phyloP scores from a whole-genome alignment of 192 early-diverging fungal genomes.

The Piromyces finnis region DNA sequence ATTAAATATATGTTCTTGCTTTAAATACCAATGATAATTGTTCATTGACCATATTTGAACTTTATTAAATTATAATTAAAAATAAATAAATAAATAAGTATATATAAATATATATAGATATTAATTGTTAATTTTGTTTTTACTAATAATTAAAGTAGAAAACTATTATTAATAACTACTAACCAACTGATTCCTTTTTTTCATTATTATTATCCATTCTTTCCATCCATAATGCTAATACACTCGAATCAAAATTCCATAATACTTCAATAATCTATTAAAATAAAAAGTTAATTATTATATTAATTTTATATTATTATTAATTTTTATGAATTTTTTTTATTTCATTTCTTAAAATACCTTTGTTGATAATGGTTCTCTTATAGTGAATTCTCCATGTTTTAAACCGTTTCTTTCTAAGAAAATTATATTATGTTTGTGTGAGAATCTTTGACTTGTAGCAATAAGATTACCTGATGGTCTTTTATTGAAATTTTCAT shows the following conservation, averaged over 20 bases:
- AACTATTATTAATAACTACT: too few species aligned
- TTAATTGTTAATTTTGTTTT: too few species aligned
- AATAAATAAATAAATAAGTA: too few species aligned
- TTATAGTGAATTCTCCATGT: conserved; percentile 78
- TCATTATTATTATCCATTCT: background rate
- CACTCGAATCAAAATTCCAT: conserved; percentile 86
- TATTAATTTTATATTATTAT: too few species aligned
- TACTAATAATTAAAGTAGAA: too few species aligned
- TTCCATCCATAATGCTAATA: conserved; percentile 55
- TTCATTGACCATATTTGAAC: conserved; percentile 83
- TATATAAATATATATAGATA: too few species aligned
- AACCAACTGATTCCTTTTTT: background rate
- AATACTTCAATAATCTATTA: conserved; percentile 28
- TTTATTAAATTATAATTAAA: background rate
- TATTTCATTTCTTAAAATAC: conserved; percentile 11
- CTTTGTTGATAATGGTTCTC: conserved; percentile 21
- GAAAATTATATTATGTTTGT: conserved; percentile 76
- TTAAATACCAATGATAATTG: conserved; percentile 96
- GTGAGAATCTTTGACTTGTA: conserved; percentile 52
- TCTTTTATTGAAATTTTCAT: too few species aligned
- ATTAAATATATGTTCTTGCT: conserved; percentile 53
- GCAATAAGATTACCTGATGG: conserved; percentile 73
- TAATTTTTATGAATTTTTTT: too few species aligned
- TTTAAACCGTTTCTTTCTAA: conserved; percentile 88
- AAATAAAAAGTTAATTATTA: background rate